A percentile compares a stretch with the other conserved stretches of the same genome.
phyloP scores from a whole-genome alignment of 208 protist genomes.

The Trypanosomatidae sp. region DNA sequence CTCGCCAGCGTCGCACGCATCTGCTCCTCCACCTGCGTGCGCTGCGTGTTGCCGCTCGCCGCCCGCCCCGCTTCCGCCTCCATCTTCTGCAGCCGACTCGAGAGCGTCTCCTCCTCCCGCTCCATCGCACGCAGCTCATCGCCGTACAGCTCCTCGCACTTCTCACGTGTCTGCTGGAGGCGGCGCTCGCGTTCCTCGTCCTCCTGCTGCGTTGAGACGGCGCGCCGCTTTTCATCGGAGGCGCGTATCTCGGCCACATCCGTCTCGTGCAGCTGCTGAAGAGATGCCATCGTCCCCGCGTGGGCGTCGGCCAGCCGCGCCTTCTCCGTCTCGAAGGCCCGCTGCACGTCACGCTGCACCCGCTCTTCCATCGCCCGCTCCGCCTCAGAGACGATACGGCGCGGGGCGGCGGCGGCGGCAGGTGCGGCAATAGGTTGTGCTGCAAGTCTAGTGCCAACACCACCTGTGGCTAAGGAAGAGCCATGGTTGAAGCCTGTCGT shows the following conservation, averaged over 20 bases:
- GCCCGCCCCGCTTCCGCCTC: conserved; percentile 28
- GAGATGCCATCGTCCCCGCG: conserved; percentile 32
- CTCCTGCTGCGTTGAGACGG: conserved; percentile 9
- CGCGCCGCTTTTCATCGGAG: conserved; percentile 28
- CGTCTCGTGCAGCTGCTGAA: conserved; percentile 39
- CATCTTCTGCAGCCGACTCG: conserved; percentile 30
- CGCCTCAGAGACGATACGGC: conserved; percentile 70
- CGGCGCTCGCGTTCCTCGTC: conserved; percentile 20
- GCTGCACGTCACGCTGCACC: conserved; percentile 55
- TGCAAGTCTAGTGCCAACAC: background rate
- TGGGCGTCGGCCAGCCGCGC: conserved; percentile 38
- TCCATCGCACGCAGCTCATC: conserved; percentile 35
- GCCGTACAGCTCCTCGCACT: conserved; percentile 44
- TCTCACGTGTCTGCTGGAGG: conserved; percentile 26
- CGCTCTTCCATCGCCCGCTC: conserved; percentile 71
- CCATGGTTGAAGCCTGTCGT: too few relatives aligned
- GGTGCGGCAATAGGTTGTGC: background rate
- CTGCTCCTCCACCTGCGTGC: conserved; percentile 20
- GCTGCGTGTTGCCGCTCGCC: conserved; percentile 28
- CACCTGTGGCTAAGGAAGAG: too few relatives aligned
- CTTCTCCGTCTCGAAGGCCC: conserved; percentile 39
- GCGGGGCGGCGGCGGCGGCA: background rate
- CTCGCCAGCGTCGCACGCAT: conserved; percentile 9
- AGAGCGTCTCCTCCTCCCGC: conserved; percentile 35
- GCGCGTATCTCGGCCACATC: conserved; percentile 49